phyloP scores from a whole-genome alignment of 345 rosid genomes.

The Acer negundo region DNA sequence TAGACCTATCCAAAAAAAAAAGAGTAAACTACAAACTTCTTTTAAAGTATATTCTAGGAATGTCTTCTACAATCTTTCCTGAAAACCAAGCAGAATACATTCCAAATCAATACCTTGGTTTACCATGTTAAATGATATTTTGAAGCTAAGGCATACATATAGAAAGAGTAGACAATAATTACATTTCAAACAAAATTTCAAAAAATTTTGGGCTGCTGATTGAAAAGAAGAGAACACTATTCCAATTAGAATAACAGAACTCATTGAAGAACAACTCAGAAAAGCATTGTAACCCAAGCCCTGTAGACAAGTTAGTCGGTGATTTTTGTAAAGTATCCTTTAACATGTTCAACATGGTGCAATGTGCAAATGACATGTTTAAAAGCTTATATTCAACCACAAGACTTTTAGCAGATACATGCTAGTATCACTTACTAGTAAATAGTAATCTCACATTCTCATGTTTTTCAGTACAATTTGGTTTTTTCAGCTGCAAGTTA shows the following conservation, averaged over 20 bases:
- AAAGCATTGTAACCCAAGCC: neutral
- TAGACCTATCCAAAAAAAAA: neutral
- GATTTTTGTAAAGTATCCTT: neutral
- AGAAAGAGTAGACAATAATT: neutral
- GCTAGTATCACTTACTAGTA: neutral
- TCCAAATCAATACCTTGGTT: neutral
- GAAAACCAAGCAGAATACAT: slow-evolving; percentile 1
- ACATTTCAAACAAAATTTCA: neutral
- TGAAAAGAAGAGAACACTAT: neutral
- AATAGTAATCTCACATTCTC: neutral
- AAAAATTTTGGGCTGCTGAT: neutral
- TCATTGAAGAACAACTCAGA: neutral
- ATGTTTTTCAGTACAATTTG: neutral
- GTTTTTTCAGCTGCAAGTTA: neutral
- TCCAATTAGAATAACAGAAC: neutral
- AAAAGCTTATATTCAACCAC: neutral
- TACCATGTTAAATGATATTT: neutral
- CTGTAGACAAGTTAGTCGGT: neutral
- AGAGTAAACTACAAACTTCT: neutral
- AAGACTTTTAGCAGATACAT: neutral
- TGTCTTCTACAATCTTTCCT: neutral
- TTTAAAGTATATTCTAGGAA: neutral
- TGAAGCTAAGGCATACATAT: slow-evolving; percentile 2
- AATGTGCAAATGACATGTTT: neutral
- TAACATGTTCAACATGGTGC: neutral